Evolutionary conservation across 2,329 filamentous ascomycete species (phyloP), one percentile per base, ranked within the genome.

Genomic region (Paraphaeosphaeria minitans): DNA sequence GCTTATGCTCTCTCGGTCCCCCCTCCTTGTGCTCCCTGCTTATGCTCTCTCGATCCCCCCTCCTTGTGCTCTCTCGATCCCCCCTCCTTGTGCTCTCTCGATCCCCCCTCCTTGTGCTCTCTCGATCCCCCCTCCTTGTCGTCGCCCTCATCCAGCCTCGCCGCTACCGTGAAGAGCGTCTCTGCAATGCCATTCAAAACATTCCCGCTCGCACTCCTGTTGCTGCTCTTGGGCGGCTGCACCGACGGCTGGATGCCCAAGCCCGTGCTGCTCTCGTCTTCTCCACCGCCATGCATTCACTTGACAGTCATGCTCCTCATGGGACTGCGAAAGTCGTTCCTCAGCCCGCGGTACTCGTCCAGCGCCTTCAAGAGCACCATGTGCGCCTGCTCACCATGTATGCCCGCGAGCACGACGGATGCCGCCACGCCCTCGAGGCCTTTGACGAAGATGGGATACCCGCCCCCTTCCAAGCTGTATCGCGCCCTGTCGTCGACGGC

Each of bases 391-490:
- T 90, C 82, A 76, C 93, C 89, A 79, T 87, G 89, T 74, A 94
- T 75, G 4, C 91, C 91, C 69, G 87, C 90, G 1, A 94, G 89
- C 19, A 93, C 86, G 24, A 93, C 86, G 0, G 92, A 87, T 0
- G 85, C 91, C 9, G 93, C 87, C 3, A 92, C 78, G 0, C 90
- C 91, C 77, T 93, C 90, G 1, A 93, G 89, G 0, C 89, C 89
- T 54, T 79, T 79, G 7, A 94, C 90, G 8, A 86, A 82, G 33
- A 94, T 84, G 0, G 91, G 91, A 62, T 91, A 86, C 0, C 83
- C 91, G 22, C 91, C 91, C 0, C 91, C 91, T 75, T 93, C 90
- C 61, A 93, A 90, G 0, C 90, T 90, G 79, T 90, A 94, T 33
- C 85, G 80, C 55, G 82, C 81, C 51, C 82, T 67, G 49, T 83